Percentiles rank a stretch among this genome's conserved stretches.
phyloP scores from a whole-genome alignment of 2,329 filamentous ascomycete species.

The Raffaelea arxii region DNA sequence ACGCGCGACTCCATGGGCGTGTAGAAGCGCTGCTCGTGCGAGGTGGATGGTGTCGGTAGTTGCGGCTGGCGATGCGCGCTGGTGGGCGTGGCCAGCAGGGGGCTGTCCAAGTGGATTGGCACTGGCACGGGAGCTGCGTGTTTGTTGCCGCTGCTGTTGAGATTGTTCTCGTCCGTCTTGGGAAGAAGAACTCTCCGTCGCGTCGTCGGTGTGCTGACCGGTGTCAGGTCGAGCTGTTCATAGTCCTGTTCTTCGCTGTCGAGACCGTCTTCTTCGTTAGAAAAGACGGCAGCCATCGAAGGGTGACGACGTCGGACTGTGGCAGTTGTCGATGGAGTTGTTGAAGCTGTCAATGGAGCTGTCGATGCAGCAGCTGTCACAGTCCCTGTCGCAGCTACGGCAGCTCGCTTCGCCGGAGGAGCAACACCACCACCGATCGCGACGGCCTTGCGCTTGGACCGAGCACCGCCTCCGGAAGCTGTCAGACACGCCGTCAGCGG shows the following conservation, averaged over 20 bases:
- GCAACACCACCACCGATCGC: not conserved
- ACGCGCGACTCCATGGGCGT: not conserved
- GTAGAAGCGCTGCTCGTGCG: not conserved
- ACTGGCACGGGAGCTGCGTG: not conserved
- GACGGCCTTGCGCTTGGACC: slow-evolving; percentile 10
- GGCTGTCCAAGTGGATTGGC: slow-evolving; percentile 2
- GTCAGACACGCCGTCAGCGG: slow-evolving; percentile 26
- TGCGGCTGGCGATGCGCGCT: slow-evolving; percentile 15
- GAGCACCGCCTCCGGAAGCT: slow-evolving; percentile 13
- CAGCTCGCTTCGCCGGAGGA: not conserved
- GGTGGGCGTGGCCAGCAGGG: slow-evolving; percentile 17
- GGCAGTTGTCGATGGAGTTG: not conserved
- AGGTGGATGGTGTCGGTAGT: slow-evolving; percentile 3
- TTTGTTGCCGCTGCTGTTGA: slow-evolving; percentile 3
- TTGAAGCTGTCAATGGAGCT: too few relatives aligned
- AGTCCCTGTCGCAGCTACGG: not conserved
- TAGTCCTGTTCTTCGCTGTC: slow-evolving; percentile 19
- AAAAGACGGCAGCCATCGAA: not conserved
- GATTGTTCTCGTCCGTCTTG: not conserved
- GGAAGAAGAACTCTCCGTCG: not conserved
- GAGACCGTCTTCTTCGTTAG: slow-evolving; percentile 15
- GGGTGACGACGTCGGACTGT: not conserved
- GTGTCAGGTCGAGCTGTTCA: slow-evolving; percentile 18
- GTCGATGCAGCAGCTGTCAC: too few relatives aligned
- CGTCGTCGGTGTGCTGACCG: slow-evolving; percentile 10